Evolutionary conservation across 2,329 filamentous ascomycete genomes (phyloP), one percentile per base, ranked within the genome.

Genomic region (Fusarium sp.): DNA sequence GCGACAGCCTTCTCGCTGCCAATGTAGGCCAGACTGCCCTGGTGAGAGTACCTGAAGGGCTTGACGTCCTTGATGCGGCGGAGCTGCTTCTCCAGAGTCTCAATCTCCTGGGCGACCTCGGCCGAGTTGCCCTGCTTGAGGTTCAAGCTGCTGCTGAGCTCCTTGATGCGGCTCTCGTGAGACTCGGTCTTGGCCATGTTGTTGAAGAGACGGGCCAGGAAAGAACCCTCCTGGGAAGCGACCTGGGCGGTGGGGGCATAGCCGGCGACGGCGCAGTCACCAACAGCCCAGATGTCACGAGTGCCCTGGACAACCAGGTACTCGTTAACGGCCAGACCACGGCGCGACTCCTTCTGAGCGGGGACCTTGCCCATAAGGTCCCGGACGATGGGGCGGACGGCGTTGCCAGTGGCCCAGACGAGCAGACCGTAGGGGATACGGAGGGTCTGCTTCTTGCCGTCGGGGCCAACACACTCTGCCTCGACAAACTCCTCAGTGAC

Each of bases 171-270:
- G 34, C 80, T 74, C 84, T 98, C 93, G 69, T 97, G 89, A 55
- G 86, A 84, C 77, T 97, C 91, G 2, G 93, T 96, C 87, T 94
- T 96, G 79, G 94, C 96, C 93, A 98, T 97, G 81, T 96, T 96
- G 87, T 99, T 99, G 87, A 99, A 97, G 66, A 99, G 89, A 69
- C 93, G 90, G 40, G 93, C 96, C 36, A 99, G 87, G 89, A 98
- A 99, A 77, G 89, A 90, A 77, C 96, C 96, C 83, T 99, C 96
- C 83, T 99, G 96, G 9, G 92, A 89, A 62, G 96, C 96, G 50
- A 99, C 96, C 85, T 99, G 96, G 29, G 96, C 96, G 8, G 96
- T 99, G 34, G 96, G 96, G 29, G 96, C 96, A 79, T 99, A 99
- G 80, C 97, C 97, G 73, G 96, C 96, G 54, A 98, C 91, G 60